Evolutionary conservation across 495 filamentous ascomycete species (phyloP), one percentile per base, ranked within the genome.

Genomic region (Daldinia loculata): DNA sequence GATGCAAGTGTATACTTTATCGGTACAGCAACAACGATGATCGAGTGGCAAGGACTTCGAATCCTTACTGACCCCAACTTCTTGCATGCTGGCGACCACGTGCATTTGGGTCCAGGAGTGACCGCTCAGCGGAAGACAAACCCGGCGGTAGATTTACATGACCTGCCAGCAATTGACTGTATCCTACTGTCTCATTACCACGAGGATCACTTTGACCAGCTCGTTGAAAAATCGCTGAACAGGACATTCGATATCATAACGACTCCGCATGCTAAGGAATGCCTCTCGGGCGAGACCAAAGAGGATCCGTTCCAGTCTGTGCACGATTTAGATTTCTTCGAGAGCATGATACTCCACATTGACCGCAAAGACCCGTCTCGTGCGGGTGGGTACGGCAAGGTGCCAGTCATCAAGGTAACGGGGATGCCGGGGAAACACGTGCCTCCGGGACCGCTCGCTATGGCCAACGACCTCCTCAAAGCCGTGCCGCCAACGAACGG

Each of bases 401-500:
- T 51, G 29, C 69, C 81, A 0, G 79, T 77, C 4, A 79, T 91
- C 34, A 88, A 86, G 60, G 84, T 91, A 8, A 91, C 86, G 0
- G 90, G 82, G 2, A 90, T 90, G 87, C 90, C 89, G 7, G 91
- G 88, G n/a, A 89, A 91, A 69, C 89, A 92, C 74, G 86, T 92
- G 2, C 87, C 89, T 5, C 82, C 85, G 2, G 81, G 82, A 0
- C 71, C 81, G 6, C 68, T 90, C 22, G 75, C 78, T 4, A 75
- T 71, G 27, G 75, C 80, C 26, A 92, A 92, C 75, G 83, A 90
- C 34, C n/a, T 91, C 11, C 75, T 89, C 4, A 72, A 80, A 19
- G 89, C 89, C 0, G 89, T 91, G 55, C 90, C 90, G 5, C 90
- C 90, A 1, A 90, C 88, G 4, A 92, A 92, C 69, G 91, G 90